Evolutionary conservation across 2,329 filamentous ascomycete genomes (phyloP).

Genomic region (Juglanconis sp.): DNA sequence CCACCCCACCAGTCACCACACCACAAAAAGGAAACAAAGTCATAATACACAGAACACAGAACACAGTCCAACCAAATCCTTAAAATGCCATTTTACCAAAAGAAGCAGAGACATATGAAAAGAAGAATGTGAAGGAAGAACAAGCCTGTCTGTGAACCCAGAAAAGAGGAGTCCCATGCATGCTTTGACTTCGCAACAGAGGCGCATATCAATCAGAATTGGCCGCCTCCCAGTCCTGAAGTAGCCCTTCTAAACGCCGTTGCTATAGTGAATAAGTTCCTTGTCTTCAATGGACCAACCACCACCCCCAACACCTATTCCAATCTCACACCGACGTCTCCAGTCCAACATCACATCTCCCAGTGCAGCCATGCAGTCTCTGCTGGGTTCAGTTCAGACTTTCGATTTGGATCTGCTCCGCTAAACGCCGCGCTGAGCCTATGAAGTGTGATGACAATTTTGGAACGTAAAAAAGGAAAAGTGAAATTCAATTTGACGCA

Average conservation of each 20-base stretch:
- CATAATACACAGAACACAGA: background rate
- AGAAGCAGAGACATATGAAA: background rate
- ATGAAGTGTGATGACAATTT: conserved; percentile 9
- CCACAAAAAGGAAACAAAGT: too few relatives aligned
- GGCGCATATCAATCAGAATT: too few relatives aligned
- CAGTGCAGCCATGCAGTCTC: background rate
- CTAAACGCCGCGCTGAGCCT: conserved; percentile 18
- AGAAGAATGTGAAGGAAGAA: background rate
- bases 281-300: background rate
- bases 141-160: background rate
- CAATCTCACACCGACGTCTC: background rate
- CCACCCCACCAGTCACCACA: background rate
- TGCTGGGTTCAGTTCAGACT: background rate
- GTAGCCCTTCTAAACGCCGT: background rate
- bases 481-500: conserved; percentile 1
- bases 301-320: background rate
- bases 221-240: too few relatives aligned
- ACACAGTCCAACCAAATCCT: background rate
- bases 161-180: background rate
- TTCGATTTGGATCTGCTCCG: background rate
- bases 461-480: background rate
- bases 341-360: background rate
- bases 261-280: background rate
- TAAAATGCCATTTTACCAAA: background rate
- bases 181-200: background rate